Evolutionary conservation across 208 protist species (phyloP), one percentile per base, ranked within the genome.

Genomic region (Trypanosoma avium): DNA sequence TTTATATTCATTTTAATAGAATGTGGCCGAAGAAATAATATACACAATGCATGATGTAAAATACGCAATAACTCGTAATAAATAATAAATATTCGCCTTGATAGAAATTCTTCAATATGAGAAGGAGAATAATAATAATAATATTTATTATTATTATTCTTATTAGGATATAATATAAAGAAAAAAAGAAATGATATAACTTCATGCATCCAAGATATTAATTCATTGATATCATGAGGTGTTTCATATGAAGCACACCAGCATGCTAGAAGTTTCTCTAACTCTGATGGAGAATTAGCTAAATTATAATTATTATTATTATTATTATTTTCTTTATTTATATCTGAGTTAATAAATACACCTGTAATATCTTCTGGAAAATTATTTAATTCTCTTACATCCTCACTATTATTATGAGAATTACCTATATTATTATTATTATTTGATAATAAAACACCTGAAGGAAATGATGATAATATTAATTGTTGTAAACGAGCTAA

Each of bases 401-500:
- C 15, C 5, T 30, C 22, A 52, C 15, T 30, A 52, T 30, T 52
- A 52, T 33, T 30, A 30, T 30, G 7, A 33, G 13, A 36, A 17
- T 19, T 32, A 1, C 19, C n/a, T 19, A 17, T 35, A 3, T n/a
- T 3, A 43, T 29, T 33, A 26, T 10, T n/a, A 3, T 21, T 21
- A 12, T 30, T 42, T 3, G 4, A 22, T 2, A n/a, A n/a, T n/a
- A n/a, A n/a, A n/a, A n/a, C n/a, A n/a, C n/a, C n/a, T n/a, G n/a
- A n/a, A n/a, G n/a, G n/a, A n/a, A n/a, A 24, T 19, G 61, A 13
- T 32, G 61, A 57, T 49, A 29, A 27, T 0, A 69, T 13, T 9
- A 69, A 19, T 32, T 69, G 53, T 32, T 52, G 52, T 30, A 69
- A 22, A 33, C 62, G 62, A 36, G 53, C 62, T 42, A 69, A 45